These are phyloP conservation scores for Lasiosphaeria ovina DNA, from an alignment of 495 filamentous ascomycete genomes.

Conservation along the genomic window DNA sequence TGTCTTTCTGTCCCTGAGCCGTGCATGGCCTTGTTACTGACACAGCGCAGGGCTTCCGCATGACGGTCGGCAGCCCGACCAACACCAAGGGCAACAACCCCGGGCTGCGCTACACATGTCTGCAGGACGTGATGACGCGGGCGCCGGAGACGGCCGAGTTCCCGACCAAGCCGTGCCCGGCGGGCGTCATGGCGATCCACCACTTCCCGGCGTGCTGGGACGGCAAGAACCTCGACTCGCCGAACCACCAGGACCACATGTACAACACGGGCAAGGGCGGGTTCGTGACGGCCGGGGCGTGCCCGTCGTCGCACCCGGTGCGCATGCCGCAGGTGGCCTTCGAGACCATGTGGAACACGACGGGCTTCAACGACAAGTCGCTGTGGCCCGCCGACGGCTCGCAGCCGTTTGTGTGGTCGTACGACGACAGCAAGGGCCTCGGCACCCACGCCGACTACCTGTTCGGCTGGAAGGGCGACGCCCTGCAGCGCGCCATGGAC, in stretches of 20 bases:
- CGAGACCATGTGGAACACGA: constrained; percentile 48
- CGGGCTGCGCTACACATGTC: constrained; percentile 45
- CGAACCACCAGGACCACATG: constrained; percentile 52
- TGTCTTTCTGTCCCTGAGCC: constrained; percentile 1
- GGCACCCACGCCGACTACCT: constrained; percentile 20
- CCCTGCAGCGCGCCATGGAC: constrained; percentile 17
- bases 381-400: constrained; percentile 43
- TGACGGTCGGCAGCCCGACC: constrained; percentile 47
- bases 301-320: constrained; percentile 45
- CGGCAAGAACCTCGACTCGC: constrained; percentile 52
- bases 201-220: constrained; percentile 54
- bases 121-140: constrained; percentile 32
- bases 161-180: constrained; percentile 40
- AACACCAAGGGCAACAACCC: constrained; percentile 31
- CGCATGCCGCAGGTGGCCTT: constrained; percentile 44
- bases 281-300: constrained; percentile 37
- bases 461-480: constrained; percentile 19
- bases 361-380: constrained; percentile 37
- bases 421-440: constrained; percentile 16
- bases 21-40: not conserved
- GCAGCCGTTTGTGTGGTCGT: constrained; percentile 41
- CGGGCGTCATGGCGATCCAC: constrained; percentile 46
- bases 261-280: constrained; percentile 36
- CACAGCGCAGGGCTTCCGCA: constrained; percentile 43
- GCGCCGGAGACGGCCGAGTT: constrained; percentile 39